A percentile compares a stretch with the other conserved stretches of the same genome.
These are phyloP conservation scores for Pyrrhoderma noxium DNA, from an alignment of 1,284 basidiomycete species.

Conservation along the genomic window DNA sequence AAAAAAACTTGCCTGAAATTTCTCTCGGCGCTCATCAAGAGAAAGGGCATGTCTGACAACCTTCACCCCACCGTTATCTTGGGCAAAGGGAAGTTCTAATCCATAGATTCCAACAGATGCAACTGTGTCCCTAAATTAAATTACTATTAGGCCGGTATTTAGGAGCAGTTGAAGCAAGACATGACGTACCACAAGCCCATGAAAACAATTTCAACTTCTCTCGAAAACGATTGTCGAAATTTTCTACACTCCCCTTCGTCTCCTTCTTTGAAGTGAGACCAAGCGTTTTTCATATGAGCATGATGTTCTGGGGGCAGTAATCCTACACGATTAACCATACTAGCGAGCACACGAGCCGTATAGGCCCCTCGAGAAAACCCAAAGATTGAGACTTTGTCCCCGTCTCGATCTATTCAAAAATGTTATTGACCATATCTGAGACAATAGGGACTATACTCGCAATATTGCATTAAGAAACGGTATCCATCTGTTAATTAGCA, in stretches of 20 bases:
- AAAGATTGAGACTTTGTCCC: too few relatives aligned
- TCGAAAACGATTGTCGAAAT: constrained; percentile 34
- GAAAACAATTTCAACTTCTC: constrained; percentile 45
- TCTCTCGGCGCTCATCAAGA: constrained; percentile 32
- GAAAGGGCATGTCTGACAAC: constrained; percentile 35
- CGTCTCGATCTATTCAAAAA: too few relatives aligned
- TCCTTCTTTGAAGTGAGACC: constrained; percentile 30
- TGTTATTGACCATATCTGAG: too few relatives aligned
- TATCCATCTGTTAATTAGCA: too few relatives aligned
- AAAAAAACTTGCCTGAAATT: constrained; percentile 17
- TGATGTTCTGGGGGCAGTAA: constrained; percentile 45
- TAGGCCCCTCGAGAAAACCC: too few relatives aligned
- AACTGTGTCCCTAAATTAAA: constrained; percentile 28
- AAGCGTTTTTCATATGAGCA: constrained; percentile 42
- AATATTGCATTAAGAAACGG: too few relatives aligned
- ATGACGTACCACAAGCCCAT: constrained; percentile 40
- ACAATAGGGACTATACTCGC: too few relatives aligned
- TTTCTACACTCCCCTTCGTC: constrained; percentile 26
- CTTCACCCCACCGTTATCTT: constrained; percentile 26
- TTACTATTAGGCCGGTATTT: neutral
- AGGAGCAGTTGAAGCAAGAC: neutral
- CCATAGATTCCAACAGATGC: constrained; percentile 30
- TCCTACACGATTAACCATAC: too few relatives aligned
- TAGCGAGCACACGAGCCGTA: too few relatives aligned
- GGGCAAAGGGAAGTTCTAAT: constrained; percentile 31